A percentile compares a stretch with the other conserved stretches of the same genome.
These are phyloP conservation scores for Fraxinus platypoda DNA, from an alignment of 305 asterid genomes.

Conservation along the genomic window DNA sequence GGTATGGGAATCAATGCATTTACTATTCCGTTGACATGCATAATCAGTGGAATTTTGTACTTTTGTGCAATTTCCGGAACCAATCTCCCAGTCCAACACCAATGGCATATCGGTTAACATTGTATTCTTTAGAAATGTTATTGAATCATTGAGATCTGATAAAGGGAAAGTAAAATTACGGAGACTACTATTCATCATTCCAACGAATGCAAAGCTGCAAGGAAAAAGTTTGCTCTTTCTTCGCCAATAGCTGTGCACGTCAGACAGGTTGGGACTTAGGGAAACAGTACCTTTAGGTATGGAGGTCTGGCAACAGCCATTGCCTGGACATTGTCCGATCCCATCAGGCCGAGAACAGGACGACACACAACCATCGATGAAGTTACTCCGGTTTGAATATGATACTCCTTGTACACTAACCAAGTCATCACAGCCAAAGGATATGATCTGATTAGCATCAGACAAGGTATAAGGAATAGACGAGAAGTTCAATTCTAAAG, in stretches of 20 bases:
- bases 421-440: conserved; percentile 26
- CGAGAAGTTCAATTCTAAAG: neutral
- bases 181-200: neutral
- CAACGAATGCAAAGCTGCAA: conserved; percentile 19
- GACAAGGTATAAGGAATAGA: neutral
- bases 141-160: neutral
- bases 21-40: neutral
- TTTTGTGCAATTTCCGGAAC: neutral
- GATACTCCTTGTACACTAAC: conserved; percentile 8
- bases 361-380: neutral
- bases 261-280: neutral
- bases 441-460: neutral
- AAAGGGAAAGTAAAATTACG: neutral
- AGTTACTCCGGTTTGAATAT: neutral
- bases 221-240: conserved; percentile 9
- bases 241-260: conserved; percentile 3
- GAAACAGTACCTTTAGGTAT: neutral
- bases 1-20: neutral
- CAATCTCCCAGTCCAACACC: conserved; percentile 25
- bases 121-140: conserved; percentile 1
- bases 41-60: neutral
- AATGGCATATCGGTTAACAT: conserved; percentile 8
- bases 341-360: neutral
- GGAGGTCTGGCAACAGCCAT: neutral
- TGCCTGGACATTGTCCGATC: neutral